Evolutionary conservation across 2,329 filamentous ascomycete genomes (phyloP).

Genomic region (Curvularia lunata): DNA sequence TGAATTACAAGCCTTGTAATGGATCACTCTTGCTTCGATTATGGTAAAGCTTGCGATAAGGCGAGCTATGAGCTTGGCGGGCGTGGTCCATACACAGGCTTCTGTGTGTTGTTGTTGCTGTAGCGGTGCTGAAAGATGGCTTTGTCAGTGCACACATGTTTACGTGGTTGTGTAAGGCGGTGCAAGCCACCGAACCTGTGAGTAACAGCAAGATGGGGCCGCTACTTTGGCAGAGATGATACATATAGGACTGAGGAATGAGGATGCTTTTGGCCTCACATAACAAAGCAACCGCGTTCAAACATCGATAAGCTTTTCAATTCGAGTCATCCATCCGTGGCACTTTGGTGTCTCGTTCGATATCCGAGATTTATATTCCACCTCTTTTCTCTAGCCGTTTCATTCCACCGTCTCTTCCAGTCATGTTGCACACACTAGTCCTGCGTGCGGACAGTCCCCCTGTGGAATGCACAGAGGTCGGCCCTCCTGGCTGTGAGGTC

Average conservation of each 20-base stretch:
- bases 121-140: background rate
- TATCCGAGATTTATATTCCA: background rate
- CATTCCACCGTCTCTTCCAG: background rate
- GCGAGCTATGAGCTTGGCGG: background rate
- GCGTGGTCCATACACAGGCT: background rate
- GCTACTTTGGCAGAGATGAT: background rate
- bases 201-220: background rate
- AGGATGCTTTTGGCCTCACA: background rate
- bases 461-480: conserved; percentile 29
- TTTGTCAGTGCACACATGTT: background rate
- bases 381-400: background rate
- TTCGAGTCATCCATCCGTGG: background rate
- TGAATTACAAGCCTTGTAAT: background rate
- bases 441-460: background rate
- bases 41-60: background rate
- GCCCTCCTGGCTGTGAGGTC: conserved; percentile 44
- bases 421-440: background rate
- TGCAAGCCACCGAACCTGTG: background rate
- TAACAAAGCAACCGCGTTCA: background rate
- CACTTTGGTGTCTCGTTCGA: background rate
- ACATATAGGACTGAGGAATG: conserved; percentile 2
- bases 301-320: background rate
- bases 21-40: background rate
- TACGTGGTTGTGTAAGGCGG: background rate
- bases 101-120: background rate